phyloP scores from a whole-genome alignment of 1,284 basidiomycete genomes.

The Stereum hirsutum region DNA sequence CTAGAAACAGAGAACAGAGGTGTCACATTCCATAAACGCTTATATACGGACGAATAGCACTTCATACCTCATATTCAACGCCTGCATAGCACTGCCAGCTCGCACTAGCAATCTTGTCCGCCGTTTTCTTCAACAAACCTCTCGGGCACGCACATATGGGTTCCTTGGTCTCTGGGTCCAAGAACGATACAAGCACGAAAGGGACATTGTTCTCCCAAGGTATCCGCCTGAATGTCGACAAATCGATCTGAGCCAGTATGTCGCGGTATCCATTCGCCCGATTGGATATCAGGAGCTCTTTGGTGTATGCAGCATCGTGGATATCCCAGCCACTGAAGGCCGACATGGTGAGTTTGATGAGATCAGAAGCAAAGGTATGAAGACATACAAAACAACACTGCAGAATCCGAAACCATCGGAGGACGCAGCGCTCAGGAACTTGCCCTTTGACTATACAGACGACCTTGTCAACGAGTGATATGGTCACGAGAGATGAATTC shows the following conservation, averaged over 20 bases:
- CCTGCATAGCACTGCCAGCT: constrained; percentile 69
- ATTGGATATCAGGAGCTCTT: constrained; percentile 87
- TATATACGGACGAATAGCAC: neutral
- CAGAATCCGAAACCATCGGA: constrained; percentile 88
- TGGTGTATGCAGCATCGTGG: constrained; percentile 76
- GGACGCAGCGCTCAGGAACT: constrained; percentile 83
- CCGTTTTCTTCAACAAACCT: constrained; percentile 61
- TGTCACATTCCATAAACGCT: neutral
- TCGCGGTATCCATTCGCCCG: constrained; percentile 88
- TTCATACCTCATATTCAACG: constrained; percentile 81
- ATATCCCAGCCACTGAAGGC: constrained; percentile 74
- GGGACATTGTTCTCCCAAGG: constrained; percentile 91
- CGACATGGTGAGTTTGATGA: constrained; percentile 1
- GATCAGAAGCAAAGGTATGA: neutral
- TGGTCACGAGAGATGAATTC: too few species aligned
- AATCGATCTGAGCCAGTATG: constrained; percentile 76
- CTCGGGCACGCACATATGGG: constrained; percentile 82
- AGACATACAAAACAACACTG: constrained; percentile 75
- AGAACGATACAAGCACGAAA: constrained; percentile 88
- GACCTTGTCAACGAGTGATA: too few species aligned
- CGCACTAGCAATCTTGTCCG: constrained; percentile 35
- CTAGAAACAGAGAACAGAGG: constrained; percentile 25
- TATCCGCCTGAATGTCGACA: constrained; percentile 78
- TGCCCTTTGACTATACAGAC: constrained; percentile 68
- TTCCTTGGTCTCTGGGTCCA: constrained; percentile 74